These are phyloP conservation scores for Cercophora newfieldiana DNA, from an alignment of 495 filamentous ascomycete genomes.

Conservation along the genomic window DNA sequence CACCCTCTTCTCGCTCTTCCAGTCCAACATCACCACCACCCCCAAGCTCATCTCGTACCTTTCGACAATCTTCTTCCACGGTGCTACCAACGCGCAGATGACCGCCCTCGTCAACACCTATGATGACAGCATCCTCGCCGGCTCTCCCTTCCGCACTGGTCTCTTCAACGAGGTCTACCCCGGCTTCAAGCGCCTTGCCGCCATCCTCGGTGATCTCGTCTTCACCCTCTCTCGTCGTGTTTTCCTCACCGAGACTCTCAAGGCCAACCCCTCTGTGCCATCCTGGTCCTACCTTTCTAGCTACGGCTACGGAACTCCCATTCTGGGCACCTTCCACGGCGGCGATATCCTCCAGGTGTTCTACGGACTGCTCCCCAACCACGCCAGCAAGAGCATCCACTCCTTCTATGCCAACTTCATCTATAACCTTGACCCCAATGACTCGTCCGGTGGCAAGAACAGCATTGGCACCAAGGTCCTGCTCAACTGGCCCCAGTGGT, in stretches of 20 bases:
- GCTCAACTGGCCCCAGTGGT: slow-evolving; percentile 64
- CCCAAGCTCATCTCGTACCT: slow-evolving; percentile 61
- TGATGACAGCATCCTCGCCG: slow-evolving; percentile 47
- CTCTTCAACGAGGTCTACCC: slow-evolving; percentile 66
- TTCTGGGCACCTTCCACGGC: slow-evolving; percentile 73
- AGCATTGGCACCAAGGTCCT: slow-evolving; percentile 32
- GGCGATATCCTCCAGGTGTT: slow-evolving; percentile 67
- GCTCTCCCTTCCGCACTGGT: slow-evolving; percentile 67
- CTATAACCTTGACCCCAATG: slow-evolving; percentile 65
- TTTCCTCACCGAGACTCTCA: slow-evolving; percentile 47
- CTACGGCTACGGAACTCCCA: slow-evolving; percentile 66
- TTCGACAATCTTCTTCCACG: slow-evolving; percentile 53
- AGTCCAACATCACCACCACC: slow-evolving; percentile 61
- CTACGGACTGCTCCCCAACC: slow-evolving; percentile 60
- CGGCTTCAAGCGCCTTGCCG: slow-evolving; percentile 72
- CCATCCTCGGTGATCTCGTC: slow-evolving; percentile 69
- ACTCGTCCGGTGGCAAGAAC: slow-evolving; percentile 37
- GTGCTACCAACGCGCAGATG: slow-evolving; percentile 47
- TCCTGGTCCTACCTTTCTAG: slow-evolving; percentile 71
- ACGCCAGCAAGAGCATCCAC: slow-evolving; percentile 59
- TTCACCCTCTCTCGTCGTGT: slow-evolving; percentile 64
- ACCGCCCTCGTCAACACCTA: slow-evolving; percentile 58
- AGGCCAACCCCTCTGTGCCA: slow-evolving; percentile 55
- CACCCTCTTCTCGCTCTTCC: slow-evolving; percentile 62
- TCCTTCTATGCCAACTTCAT: slow-evolving; percentile 67